phyloP scores from a whole-genome alignment of 352 stramenopile genomes.

The Phytophthora cryptogea region DNA sequence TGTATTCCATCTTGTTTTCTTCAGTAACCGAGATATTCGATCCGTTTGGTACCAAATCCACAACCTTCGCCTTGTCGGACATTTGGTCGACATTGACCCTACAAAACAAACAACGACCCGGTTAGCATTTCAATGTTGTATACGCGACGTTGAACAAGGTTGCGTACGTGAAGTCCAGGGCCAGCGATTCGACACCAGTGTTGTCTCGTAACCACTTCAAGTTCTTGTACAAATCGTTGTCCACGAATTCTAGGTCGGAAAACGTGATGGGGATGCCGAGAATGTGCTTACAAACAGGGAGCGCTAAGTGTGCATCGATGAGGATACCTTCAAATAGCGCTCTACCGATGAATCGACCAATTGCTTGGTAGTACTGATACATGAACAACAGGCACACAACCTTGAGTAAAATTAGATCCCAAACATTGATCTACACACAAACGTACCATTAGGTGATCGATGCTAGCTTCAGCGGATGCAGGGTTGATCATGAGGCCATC shows the following conservation, averaged over 20 bases:
- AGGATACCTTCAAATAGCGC: conserved; percentile 89
- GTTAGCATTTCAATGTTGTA: not conserved
- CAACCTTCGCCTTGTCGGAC: conserved; percentile 77
- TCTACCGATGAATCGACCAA: conserved; percentile 86
- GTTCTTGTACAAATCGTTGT: conserved; percentile 88
- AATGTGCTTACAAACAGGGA: conserved; percentile 91
- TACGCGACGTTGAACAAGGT: not conserved
- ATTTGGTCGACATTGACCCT: conserved; percentile 81
- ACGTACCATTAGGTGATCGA: conserved; percentile 84
- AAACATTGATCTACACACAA: not conserved
- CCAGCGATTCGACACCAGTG: conserved; percentile 75
- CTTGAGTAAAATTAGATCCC: not conserved
- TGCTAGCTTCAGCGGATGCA: conserved; percentile 76
- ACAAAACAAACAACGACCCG: conserved; percentile 7
- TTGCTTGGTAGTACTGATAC: conserved; percentile 86
- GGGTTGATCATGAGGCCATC: conserved; percentile 88
- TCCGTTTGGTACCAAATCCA: conserved; percentile 96
- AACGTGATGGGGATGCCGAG: conserved; percentile 90
- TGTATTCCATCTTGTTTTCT: conserved; percentile 97
- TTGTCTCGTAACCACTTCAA: conserved; percentile 86
- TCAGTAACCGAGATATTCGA: conserved; percentile 95
- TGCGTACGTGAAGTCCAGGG: conserved; percentile 83
- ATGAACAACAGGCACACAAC: conserved; percentile 2
- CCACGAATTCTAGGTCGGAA: conserved; percentile 90
- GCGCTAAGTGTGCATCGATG: conserved; percentile 80